Evolutionary conservation across 768 basidiomycete species (phyloP).

Genomic region (Cyclocybe cylindracea): DNA sequence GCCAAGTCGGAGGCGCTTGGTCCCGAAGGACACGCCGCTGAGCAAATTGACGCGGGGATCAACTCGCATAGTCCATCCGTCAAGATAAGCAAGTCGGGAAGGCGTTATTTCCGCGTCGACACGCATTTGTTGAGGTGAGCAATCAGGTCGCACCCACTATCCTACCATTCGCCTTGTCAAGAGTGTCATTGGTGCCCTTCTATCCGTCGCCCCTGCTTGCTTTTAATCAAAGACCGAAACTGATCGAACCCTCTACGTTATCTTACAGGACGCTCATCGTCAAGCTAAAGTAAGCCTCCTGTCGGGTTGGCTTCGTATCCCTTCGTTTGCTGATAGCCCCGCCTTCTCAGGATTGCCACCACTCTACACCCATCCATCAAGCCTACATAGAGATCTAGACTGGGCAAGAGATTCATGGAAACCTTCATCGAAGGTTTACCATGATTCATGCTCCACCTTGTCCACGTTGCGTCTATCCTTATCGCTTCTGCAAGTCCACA

Average conservation of each 20-base stretch:
- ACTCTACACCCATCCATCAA: not conserved
- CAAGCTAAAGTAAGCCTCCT: conserved; percentile 14
- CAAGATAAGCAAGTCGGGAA: conserved; percentile 16
- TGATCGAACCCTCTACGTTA: not conserved
- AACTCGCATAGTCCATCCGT: conserved; percentile 7
- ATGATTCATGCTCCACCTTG: too few relatives aligned
- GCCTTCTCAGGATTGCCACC: conserved; percentile 1
- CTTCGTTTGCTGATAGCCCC: not conserved
- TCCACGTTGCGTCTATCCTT: too few relatives aligned
- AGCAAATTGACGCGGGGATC: conserved; percentile 1
- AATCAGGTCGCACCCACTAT: not conserved
- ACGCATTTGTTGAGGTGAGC: conserved; percentile 20
- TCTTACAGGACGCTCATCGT: conserved; percentile 14
- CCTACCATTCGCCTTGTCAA: conserved; percentile 4
- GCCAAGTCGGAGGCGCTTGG: not conserved
- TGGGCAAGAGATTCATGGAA: too few relatives aligned
- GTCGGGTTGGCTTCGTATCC: not conserved
- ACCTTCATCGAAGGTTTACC: too few relatives aligned
- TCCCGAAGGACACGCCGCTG: not conserved
- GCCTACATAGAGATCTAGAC: not conserved
- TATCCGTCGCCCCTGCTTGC: not conserved
- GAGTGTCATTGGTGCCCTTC: not conserved
- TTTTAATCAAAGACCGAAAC: conserved; percentile 1
- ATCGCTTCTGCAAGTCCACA: too few relatives aligned
- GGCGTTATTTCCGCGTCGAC: conserved; percentile 23